These are phyloP conservation scores for Chamaecrista fasciculata DNA, from an alignment of 306 rosid species.

Conservation along the genomic window DNA sequence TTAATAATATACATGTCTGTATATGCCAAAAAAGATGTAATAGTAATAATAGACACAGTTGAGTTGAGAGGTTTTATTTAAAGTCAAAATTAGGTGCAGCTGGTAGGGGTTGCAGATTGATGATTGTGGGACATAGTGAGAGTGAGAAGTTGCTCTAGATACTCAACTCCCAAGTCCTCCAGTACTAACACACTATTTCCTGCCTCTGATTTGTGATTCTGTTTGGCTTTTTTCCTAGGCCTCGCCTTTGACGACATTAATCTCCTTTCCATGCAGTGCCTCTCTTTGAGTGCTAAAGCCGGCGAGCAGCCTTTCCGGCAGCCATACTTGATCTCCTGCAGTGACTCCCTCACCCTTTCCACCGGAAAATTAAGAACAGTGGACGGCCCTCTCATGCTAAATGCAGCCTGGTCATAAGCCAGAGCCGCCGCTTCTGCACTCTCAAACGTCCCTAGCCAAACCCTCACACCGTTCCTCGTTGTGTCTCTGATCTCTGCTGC, in stretches of 20 bases:
- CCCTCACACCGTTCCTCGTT: not conserved
- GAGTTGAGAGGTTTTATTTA: not conserved
- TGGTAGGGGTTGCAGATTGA: not conserved
- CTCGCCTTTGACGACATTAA: not conserved
- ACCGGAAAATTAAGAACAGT: slow-evolving; percentile 46
- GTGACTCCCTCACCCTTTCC: slow-evolving; percentile 11
- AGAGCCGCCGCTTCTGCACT: not conserved
- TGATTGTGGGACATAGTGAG: not conserved
- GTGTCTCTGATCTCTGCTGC: slow-evolving; percentile 4
- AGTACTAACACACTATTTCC: slow-evolving; percentile 7
- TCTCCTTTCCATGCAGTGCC: not conserved
- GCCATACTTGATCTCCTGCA: slow-evolving; percentile 24
- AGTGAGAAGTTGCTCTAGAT: slow-evolving; percentile 8
- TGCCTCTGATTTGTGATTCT: not conserved
- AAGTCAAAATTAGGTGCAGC: too few species aligned
- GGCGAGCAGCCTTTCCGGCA: slow-evolving; percentile 43
- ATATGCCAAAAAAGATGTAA: too few species aligned
- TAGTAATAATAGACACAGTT: too few species aligned
- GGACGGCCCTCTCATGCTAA: slow-evolving; percentile 32
- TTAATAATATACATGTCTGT: too few species aligned
- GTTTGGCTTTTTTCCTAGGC: not conserved
- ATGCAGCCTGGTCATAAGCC: slow-evolving; percentile 62
- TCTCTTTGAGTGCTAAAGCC: slow-evolving; percentile 51
- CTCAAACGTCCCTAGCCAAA: slow-evolving; percentile 1
- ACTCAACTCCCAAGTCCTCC: not conserved